phyloP scores from a whole-genome alignment of 1,284 basidiomycete genomes.

The Ceratobasidium sp. region DNA sequence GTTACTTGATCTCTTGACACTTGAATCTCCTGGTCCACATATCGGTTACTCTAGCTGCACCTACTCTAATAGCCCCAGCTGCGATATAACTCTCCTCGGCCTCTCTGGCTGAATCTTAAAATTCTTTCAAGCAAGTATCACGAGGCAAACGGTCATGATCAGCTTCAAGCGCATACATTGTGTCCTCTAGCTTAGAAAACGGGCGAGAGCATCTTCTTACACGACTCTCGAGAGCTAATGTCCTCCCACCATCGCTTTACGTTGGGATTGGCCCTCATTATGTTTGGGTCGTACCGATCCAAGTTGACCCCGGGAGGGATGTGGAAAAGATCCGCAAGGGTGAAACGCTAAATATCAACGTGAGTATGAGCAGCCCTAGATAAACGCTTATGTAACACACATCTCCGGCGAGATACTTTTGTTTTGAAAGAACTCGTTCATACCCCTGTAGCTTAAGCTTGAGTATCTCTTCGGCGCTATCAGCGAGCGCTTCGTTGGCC shows the following conservation, averaged over 20 bases:
- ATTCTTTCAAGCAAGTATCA: no score
- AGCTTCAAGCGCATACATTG: no score
- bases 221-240: slow-evolving; percentile 55
- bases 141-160: no score
- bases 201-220: slow-evolving; percentile 54
- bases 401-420: slow-evolving; percentile 65
- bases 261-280: slow-evolving; percentile 46
- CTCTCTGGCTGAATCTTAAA: no score
- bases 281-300: slow-evolving; percentile 49
- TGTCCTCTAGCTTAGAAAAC: no score
- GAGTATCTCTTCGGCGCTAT: slow-evolving; percentile 50
- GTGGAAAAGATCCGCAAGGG: slow-evolving; percentile 69
- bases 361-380: neutral
- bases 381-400: slow-evolving; percentile 53
- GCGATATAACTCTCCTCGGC: no score
- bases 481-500: neutral
- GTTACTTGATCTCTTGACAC: no score
- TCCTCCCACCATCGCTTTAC: slow-evolving; percentile 29
- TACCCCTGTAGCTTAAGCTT: slow-evolving; percentile 61
- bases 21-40: no score
- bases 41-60: no score
- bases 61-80: no score
- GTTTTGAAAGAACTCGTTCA: slow-evolving; percentile 63
- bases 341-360: slow-evolving; percentile 52
- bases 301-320: slow-evolving; percentile 62